Base-by-base conservation (phyloP, 192 early-diverging fungal species). In the Kappamyces sp. region DNA sequence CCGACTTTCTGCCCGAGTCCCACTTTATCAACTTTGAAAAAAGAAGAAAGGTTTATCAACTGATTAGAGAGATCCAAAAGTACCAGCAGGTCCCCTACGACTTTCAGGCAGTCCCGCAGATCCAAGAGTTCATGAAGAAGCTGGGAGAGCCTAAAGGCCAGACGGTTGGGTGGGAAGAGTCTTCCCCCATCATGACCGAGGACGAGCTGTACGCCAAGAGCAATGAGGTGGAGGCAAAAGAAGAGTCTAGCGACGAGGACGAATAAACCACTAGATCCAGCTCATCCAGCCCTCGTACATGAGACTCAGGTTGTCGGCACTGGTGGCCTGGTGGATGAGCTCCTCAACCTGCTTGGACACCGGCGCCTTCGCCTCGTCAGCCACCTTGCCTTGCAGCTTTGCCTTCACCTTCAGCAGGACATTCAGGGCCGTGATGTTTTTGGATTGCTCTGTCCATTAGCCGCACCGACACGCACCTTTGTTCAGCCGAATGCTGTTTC, bases 251-350 rank as follows among this genome's bases (percentile, higher is more conserved):
- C 3, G 66, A 67, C 35, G 64, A 68, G 34, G 72, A 74, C 7
- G 58, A 64, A n/a, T n/a, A n/a, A n/a, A n/a, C n/a, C n/a, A n/a
- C 66, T 78, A 92, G 30, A 92, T 80, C 90, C 90, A 92, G 22
- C 78, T 74, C 52, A 88, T 92, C 90, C 90, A 92, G 1, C 90
- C 90, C 68, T 92, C 89, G 58, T 88, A 92, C 88, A 92, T 89
- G 14, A 72, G 59, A n/a, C 83, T 72, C 5, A 92, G 66, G 62
- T 87, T 86, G 53, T 88, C 79, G 3, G 70, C 62, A 60, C 75
- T 73, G 0, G 65, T 81, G 2, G 90, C 89, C 57, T 88, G 71
- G 29, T 77, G 62, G 37, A 91, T 84, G 4, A 90, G 66, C 31
- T 62, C 65, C 2, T 80, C 78, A 35, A 85, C 76, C 70, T 84